phyloP scores from a whole-genome alignment of 2,329 filamentous ascomycete genomes.

The Colletotrichum karsti region DNA sequence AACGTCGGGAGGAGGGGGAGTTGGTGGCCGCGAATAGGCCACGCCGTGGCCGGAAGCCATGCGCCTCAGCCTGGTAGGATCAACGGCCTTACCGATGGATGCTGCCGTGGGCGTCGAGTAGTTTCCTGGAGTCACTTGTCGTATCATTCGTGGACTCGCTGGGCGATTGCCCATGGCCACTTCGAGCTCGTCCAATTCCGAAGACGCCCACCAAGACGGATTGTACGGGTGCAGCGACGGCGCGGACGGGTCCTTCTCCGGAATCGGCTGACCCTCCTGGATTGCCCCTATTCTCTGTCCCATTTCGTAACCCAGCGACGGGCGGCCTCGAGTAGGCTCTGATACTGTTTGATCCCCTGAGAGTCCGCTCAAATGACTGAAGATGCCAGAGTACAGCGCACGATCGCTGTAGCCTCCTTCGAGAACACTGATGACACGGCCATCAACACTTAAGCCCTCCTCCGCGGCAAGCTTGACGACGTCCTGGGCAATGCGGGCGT shows the following conservation, averaged over 20 bases:
- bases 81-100: slow-evolving; percentile 81
- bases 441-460: slow-evolving; percentile 79
- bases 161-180: slow-evolving; percentile 60
- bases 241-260: slow-evolving; percentile 34
- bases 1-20: slow-evolving; percentile 81
- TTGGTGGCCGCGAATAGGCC: slow-evolving; percentile 54
- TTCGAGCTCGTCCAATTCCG: slow-evolving; percentile 76
- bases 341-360: slow-evolving; percentile 59
- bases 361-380: slow-evolving; percentile 90
- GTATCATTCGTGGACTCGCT: slow-evolving; percentile 60
- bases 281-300: slow-evolving; percentile 57
- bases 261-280: slow-evolving; percentile 40
- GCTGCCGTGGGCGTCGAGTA: slow-evolving; percentile 91
- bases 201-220: slow-evolving; percentile 74
- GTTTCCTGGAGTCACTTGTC: slow-evolving; percentile 68
- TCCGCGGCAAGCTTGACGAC: slow-evolving; percentile 85
- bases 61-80: slow-evolving; percentile 71
- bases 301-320: slow-evolving; percentile 67
- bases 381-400: slow-evolving; percentile 84
- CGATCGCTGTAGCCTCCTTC: slow-evolving; percentile 97
- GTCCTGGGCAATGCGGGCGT: slow-evolving; percentile 88
- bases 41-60: slow-evolving; percentile 64
- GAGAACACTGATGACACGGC: slow-evolving; percentile 89
- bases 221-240: slow-evolving; percentile 62
- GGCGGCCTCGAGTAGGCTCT: slow-evolving; percentile 36